A percentile compares a stretch with the other conserved stretches of the same genome.
Evolutionary conservation across 345 rosid genomes (phyloP).

Genomic region (Cardamine occulta): DNA sequence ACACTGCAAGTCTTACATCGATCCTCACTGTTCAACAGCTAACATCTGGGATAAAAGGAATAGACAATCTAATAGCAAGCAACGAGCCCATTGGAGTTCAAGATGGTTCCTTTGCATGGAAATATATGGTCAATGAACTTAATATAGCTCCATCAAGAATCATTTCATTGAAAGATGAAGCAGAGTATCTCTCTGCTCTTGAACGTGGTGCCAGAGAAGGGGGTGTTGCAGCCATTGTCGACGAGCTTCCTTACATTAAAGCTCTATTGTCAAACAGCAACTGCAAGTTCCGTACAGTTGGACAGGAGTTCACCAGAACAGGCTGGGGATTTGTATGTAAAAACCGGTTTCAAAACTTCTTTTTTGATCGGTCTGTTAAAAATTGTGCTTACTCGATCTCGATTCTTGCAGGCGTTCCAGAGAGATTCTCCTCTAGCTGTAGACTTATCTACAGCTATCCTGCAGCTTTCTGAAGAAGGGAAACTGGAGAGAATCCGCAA

Average conservation of each 20-base stretch:
- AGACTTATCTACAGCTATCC: conserved; percentile 86
- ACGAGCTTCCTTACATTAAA: conserved; percentile 94
- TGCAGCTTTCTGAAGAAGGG: conserved; percentile 84
- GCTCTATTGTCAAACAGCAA: conserved; percentile 65
- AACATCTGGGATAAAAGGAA: conserved; percentile 77
- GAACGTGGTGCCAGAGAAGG: conserved; percentile 62
- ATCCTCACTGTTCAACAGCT: conserved; percentile 91
- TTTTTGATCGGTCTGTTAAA: not conserved
- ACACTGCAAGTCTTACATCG: conserved; percentile 95
- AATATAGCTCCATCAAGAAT: conserved; percentile 73
- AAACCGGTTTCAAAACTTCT: not conserved
- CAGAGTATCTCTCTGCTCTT: conserved; percentile 61
- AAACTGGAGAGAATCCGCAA: conserved; percentile 76
- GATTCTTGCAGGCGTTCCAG: conserved; percentile 72
- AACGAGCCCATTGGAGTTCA: conserved; percentile 81
- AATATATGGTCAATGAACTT: conserved; percentile 83
- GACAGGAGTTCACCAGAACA: conserved; percentile 85
- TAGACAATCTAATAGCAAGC: conserved; percentile 69
- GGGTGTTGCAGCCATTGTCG: conserved; percentile 91
- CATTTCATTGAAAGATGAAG: conserved; percentile 52
- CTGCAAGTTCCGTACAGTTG: conserved; percentile 74
- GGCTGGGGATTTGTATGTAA: conserved; percentile 98
- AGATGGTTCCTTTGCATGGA: conserved; percentile 83
- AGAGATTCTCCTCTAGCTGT: conserved; percentile 91
- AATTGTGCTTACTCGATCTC: not conserved